phyloP scores from a whole-genome alignment of 129 eudicot genomes.

The Mikania micrantha region DNA sequence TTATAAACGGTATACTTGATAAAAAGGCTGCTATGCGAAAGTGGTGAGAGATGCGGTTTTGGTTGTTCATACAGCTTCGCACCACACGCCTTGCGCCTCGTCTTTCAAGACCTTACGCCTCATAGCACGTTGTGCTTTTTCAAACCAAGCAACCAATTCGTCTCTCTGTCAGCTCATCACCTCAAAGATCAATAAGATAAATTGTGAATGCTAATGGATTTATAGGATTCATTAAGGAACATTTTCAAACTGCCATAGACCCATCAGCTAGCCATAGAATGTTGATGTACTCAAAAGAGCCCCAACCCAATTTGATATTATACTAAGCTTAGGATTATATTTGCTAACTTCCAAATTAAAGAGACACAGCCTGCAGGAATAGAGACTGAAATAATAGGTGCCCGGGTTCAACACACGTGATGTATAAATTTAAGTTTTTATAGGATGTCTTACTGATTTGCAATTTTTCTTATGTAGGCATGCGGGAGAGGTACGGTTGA shows the following conservation, averaged over 20 bases:
- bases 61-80: too few relatives aligned
- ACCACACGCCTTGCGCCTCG: too few relatives aligned
- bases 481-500: constrained; percentile 86
- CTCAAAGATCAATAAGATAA: not conserved
- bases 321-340: not conserved
- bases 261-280: not conserved
- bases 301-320: not conserved
- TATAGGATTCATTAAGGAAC: not conserved
- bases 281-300: not conserved
- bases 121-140: too few relatives aligned
- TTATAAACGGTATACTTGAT: too few relatives aligned
- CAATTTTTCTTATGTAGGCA: constrained; percentile 34
- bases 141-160: not conserved
- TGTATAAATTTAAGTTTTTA: not conserved
- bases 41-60: too few relatives aligned
- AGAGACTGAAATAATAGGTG: not conserved
- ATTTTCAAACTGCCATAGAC: not conserved
- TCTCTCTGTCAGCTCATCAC: not conserved
- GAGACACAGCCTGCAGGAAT: not conserved
- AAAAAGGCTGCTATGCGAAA: too few relatives aligned
- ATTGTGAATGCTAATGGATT: not conserved
- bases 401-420: not conserved
- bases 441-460: constrained; percentile 2
- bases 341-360: not conserved
- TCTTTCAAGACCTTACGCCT: too few relatives aligned